These are phyloP conservation scores for Breynia disticha DNA, from an alignment of 441 rosid genomes.

Conservation along the genomic window DNA sequence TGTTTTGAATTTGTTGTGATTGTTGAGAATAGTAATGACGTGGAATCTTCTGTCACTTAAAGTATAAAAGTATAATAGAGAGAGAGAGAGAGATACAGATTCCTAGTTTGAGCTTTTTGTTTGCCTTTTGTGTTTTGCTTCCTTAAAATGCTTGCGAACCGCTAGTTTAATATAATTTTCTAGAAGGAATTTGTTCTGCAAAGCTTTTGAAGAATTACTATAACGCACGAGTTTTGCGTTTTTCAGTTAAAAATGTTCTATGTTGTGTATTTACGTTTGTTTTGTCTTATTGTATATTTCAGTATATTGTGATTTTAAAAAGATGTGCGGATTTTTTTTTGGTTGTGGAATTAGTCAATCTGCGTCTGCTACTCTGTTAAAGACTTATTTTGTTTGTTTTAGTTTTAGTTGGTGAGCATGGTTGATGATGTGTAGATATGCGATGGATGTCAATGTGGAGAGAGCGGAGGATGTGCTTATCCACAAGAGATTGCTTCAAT, in stretches of 20 bases:
- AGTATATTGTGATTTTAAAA: no score
- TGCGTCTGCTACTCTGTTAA: no score
- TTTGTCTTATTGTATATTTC: no score
- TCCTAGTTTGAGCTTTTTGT: constrained; percentile 10
- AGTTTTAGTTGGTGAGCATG: neutral
- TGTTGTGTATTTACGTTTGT: no score
- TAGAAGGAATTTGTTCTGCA: no score
- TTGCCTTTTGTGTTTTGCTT: constrained; percentile 1
- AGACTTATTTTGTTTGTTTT: neutral
- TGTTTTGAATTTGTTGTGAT: neutral
- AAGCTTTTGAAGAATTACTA: no score
- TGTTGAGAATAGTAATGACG: constrained; percentile 9
- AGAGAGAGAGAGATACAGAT: no score
- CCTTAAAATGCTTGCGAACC: constrained; percentile 1
- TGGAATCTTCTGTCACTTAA: constrained; percentile 7
- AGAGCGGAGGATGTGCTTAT: constrained; percentile 86
- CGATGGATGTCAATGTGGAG: constrained; percentile 90
- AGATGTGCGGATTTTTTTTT: no score
- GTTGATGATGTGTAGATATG: constrained; percentile 44
- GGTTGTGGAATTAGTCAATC: no score
- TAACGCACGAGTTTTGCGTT: neutral
- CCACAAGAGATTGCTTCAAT: constrained; percentile 60
- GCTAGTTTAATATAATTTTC: constrained; percentile 1
- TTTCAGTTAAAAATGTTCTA: no score
- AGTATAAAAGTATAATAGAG: neutral